A percentile compares a stretch with the other conserved stretches of the same genome.
These are phyloP conservation scores for Penicillium paradoxum DNA, from an alignment of 495 filamentous ascomycete species.

Conservation along the genomic window DNA sequence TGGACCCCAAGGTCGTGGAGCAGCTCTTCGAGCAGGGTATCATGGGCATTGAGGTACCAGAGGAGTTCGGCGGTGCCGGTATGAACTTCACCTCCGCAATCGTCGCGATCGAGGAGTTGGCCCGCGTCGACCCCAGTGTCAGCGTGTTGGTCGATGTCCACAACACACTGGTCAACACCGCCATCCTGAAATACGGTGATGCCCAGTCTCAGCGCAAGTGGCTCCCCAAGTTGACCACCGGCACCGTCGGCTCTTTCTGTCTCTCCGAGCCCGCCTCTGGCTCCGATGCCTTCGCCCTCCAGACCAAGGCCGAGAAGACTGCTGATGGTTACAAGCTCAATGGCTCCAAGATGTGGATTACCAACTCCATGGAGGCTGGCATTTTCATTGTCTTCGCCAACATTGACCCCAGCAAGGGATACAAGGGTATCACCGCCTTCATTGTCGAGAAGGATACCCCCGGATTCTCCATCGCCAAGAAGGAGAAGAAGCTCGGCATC, in stretches of 20 bases:
- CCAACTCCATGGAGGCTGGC: constrained; percentile 86
- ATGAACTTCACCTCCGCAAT: constrained; percentile 99
- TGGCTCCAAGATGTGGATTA: constrained; percentile 99
- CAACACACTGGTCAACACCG: constrained; percentile 96
- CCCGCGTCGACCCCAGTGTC: constrained; percentile 89
- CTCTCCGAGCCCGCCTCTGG: constrained; percentile 91
- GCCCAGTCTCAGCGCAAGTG: constrained; percentile 72
- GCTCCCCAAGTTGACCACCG: constrained; percentile 80
- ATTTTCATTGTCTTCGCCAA: constrained; percentile 99
- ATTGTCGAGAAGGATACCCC: constrained; percentile 84
- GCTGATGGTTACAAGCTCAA: constrained; percentile 78
- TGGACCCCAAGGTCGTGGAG: constrained; percentile 86
- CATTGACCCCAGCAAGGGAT: constrained; percentile 77
- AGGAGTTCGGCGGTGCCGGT: constrained; percentile 91
- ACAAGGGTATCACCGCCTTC: constrained; percentile 96
- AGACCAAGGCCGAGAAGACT: constrained; percentile 75
- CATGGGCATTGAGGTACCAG: constrained; percentile 96
- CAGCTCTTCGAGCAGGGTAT: constrained; percentile 95
- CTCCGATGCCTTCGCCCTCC: constrained; percentile 91
- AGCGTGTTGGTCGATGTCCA: constrained; percentile 93
- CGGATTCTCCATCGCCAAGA: constrained; percentile 95
- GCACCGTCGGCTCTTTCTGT: constrained; percentile 93
- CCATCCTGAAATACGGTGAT: constrained; percentile 79
- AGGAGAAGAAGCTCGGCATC: constrained; percentile 99
- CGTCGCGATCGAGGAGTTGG: constrained; percentile 94